phyloP scores from a whole-genome alignment of 768 basidiomycete genomes.

The Suillus cothurnatus region DNA sequence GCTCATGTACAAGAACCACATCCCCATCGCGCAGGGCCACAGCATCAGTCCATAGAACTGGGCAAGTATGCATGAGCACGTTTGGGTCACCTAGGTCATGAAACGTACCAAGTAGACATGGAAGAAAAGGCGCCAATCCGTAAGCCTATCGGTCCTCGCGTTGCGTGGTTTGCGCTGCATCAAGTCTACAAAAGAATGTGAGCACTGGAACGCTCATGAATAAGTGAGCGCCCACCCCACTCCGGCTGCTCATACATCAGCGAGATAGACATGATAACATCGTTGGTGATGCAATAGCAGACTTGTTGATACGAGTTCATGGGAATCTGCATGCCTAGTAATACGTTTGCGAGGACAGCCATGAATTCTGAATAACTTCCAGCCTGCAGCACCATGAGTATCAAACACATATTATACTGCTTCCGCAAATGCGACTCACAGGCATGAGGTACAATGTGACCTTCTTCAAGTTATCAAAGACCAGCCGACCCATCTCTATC shows the following conservation, averaged over 20 bases:
- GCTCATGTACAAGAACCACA: conserved; percentile 43
- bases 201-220: neutral
- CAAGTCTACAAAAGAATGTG: conserved; percentile 29
- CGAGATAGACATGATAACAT: conserved; percentile 44
- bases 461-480: conserved; percentile 55
- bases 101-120: conserved; percentile 47
- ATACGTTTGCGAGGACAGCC: conserved; percentile 51
- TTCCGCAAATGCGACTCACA: conserved; percentile 13
- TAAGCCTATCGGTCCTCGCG: conserved; percentile 47
- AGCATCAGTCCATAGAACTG: conserved; percentile 47
- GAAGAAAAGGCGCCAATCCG: conserved; percentile 50
- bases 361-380: conserved; percentile 55
- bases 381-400: conserved; percentile 24
- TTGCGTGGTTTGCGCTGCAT: conserved; percentile 45
- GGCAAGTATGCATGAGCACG: neutral
- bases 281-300: conserved; percentile 48
- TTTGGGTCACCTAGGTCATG: conserved; percentile 9
- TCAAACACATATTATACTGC: neutral
- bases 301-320: conserved; percentile 51
- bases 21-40: conserved; percentile 45
- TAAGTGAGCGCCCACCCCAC: conserved; percentile 24
- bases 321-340: conserved; percentile 52
- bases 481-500: conserved; percentile 51
- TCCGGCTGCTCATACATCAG: conserved; percentile 48
- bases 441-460: conserved; percentile 38